Conservation (phyloP, 352 stramenopile species). For the Globisporangium spiculum region DNA sequence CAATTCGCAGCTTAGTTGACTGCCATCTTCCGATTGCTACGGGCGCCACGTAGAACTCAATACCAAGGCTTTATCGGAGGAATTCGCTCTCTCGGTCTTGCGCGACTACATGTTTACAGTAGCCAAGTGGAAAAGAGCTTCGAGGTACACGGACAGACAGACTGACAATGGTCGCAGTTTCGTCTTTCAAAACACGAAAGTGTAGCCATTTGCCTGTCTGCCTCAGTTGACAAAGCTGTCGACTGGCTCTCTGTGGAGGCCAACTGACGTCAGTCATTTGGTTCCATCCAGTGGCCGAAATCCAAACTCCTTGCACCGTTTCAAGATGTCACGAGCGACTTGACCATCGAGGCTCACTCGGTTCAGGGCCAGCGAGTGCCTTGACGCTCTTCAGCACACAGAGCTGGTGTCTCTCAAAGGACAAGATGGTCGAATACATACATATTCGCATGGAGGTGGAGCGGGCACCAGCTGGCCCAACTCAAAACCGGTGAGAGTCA, state of each 20-base stretch:
- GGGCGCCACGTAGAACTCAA: no score
- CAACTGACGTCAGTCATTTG: not conserved
- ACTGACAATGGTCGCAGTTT: no score
- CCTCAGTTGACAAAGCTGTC: not conserved
- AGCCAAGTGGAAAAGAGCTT: no score
- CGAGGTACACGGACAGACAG: no score
- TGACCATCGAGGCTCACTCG: no score
- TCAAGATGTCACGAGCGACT: not conserved
- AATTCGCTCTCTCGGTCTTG: no score
- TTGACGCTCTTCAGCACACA: no score
- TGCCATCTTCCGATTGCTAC: no score
- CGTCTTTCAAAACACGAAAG: not conserved
- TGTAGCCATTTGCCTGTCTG: conserved; percentile 8
- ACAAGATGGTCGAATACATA: not conserved
- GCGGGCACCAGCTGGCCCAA: conserved; percentile 1
- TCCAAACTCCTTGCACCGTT: not conserved
- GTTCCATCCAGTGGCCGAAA: not conserved
- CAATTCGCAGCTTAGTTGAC: no score
- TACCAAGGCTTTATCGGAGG: no score
- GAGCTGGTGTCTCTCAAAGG: not conserved
- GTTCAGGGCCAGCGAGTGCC: no score
- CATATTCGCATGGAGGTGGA: not conserved
- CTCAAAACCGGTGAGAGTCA: not conserved
- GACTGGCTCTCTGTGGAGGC: not conserved
- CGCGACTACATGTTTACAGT: no score